A percentile compares a stretch with the other conserved stretches of the same genome.
Conservation (phyloP, 768 basidiomycete species). For the Boletus rubescentipes region DNA sequence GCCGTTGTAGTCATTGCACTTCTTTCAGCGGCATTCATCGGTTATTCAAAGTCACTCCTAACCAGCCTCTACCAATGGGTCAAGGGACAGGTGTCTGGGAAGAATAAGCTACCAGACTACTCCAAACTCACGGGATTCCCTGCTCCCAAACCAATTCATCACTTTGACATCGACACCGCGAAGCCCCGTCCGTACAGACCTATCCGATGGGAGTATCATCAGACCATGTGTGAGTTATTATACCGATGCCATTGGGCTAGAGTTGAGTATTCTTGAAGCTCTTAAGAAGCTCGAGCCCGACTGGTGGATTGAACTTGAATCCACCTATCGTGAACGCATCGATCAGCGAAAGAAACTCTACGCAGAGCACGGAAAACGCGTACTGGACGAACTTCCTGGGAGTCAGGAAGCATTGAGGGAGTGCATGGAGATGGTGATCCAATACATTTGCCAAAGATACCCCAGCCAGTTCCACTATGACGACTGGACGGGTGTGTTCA, state of each 20-base stretch:
- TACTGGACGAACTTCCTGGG: constrained; percentile 49
- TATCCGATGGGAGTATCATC: constrained; percentile 55
- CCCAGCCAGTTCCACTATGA: constrained; percentile 50
- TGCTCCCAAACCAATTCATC: constrained; percentile 38
- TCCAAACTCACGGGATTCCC: constrained; percentile 45
- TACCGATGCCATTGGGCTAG: not conserved
- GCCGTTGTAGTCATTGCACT: constrained; percentile 1
- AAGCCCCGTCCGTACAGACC: constrained; percentile 54
- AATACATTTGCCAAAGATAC: constrained; percentile 56
- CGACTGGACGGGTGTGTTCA: constrained; percentile 35
- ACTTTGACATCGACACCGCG: constrained; percentile 45
- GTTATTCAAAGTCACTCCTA: not conserved
- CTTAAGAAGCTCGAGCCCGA: constrained; percentile 50
- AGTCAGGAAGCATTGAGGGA: constrained; percentile 50
- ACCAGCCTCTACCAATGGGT: constrained; percentile 6
- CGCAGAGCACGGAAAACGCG: constrained; percentile 36
- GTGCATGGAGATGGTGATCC: constrained; percentile 54
- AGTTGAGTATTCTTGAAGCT: constrained; percentile 26
- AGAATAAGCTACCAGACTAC: constrained; percentile 35
- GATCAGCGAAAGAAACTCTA: constrained; percentile 42
- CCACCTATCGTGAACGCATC: constrained; percentile 46
- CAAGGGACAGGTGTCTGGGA: not conserved
- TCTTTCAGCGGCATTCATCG: constrained; percentile 1
- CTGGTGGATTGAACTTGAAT: constrained; percentile 58
- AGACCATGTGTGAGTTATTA: constrained; percentile 50